Evolutionary conservation across 2,329 filamentous ascomycete genomes (phyloP).

Genomic region (Leptographium lundbergii): DNA sequence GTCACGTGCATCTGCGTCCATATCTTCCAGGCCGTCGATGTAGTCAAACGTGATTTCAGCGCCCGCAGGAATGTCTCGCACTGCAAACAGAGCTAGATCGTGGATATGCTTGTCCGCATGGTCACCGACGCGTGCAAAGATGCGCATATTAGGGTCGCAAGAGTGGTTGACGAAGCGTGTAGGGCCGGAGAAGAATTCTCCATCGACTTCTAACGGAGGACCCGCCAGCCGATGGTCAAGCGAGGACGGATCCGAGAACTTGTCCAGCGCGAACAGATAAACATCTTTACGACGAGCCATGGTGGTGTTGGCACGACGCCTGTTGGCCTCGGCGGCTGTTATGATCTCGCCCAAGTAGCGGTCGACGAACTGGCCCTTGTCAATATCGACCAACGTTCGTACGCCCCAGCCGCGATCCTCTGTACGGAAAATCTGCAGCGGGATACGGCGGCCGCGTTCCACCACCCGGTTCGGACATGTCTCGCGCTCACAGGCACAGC

Average conservation of each 20-base stretch:
- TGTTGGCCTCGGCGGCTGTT: constrained; percentile 49
- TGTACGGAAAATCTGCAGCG: constrained; percentile 68
- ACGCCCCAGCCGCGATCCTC: constrained; percentile 65
- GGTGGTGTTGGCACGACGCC: constrained; percentile 44
- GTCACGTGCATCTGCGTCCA: constrained; percentile 35
- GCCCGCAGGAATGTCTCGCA: constrained; percentile 48
- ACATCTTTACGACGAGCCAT: constrained; percentile 55
- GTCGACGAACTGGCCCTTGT: constrained; percentile 66
- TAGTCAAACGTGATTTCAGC: constrained; percentile 75
- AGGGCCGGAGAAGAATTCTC: constrained; percentile 65
- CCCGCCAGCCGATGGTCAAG: constrained; percentile 43
- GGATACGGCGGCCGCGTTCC: constrained; percentile 56
- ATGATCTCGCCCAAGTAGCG: constrained; percentile 64
- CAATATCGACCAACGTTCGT: constrained; percentile 49
- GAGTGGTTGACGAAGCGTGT: constrained; percentile 77
- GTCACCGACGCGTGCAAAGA: constrained; percentile 69
- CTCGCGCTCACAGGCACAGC: constrained; percentile 47
- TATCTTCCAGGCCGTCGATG: constrained; percentile 47
- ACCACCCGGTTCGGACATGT: constrained; percentile 64
- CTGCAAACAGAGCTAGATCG: constrained; percentile 65
- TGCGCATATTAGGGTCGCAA: constrained; percentile 65
- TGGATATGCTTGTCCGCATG: constrained; percentile 63
- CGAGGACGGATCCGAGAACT: constrained; percentile 51
- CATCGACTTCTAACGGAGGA: constrained; percentile 49
- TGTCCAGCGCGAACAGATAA: constrained; percentile 73